phyloP scores from a whole-genome alignment of 768 basidiomycete genomes.

The Lanmaoa pseudosensibilis region DNA sequence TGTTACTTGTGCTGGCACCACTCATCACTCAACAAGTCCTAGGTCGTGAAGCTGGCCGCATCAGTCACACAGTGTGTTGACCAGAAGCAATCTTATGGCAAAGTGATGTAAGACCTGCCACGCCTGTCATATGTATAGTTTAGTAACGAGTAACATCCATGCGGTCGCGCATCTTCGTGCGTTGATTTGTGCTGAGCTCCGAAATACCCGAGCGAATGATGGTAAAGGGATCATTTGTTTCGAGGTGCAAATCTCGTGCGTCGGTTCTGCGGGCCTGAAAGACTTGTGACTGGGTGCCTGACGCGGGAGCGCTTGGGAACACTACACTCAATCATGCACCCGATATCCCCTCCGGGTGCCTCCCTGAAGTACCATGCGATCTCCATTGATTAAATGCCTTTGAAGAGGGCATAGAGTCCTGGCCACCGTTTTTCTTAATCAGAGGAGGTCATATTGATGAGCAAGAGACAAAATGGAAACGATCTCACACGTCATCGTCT shows the following conservation, averaged over 20 bases:
- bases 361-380: not conserved
- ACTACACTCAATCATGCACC: not conserved
- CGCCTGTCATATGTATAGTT: not conserved
- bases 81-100: not conserved
- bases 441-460: not conserved
- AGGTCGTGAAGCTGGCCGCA: not conserved
- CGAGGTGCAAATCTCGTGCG: not conserved
- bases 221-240: not conserved
- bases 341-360: not conserved
- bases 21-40: not conserved
- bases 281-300: too few relatives aligned
- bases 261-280: not conserved
- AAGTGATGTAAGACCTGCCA: not conserved
- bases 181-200: not conserved
- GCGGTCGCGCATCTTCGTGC: not conserved
- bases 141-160: not conserved
- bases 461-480: constrained; percentile 2
- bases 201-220: constrained; percentile 5
- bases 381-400: not conserved
- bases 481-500: not conserved
- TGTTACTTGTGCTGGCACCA: not conserved
- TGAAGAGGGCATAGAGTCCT: not conserved
- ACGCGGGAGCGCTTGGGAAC: not conserved
- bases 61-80: not conserved
- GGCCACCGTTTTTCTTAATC: not conserved